Percentiles rank a stretch among this genome's conserved stretches.
phyloP scores from a whole-genome alignment of 805 yeast genomes.

The Barnettozyma salicaria region DNA sequence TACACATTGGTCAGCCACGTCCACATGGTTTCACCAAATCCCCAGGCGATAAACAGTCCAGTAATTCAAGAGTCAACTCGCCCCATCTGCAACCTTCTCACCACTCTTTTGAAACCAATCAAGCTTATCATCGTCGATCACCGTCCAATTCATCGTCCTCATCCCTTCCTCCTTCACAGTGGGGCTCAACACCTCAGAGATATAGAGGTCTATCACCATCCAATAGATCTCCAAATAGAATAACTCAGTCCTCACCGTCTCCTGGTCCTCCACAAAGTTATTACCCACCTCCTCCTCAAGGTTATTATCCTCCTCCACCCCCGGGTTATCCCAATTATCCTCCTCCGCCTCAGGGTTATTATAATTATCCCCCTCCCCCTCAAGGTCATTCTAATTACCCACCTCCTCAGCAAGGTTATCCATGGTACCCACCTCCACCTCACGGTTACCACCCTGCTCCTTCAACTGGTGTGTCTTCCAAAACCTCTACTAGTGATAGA shows the following conservation, averaged over 20 bases:
- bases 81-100: background rate
- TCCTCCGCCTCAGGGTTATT: conserved; percentile 21
- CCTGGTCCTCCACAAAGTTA: background rate
- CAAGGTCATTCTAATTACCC: conserved; percentile 23
- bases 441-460: conserved; percentile 14
- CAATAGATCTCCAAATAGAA: too few relatives aligned
- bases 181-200: conserved; percentile 4
- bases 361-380: conserved; percentile 13
- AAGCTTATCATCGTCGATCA: background rate
- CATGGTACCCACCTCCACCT: conserved; percentile 13
- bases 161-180: conserved; percentile 10
- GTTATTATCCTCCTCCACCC: conserved; percentile 18
- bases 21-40: background rate
- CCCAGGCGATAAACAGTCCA: too few relatives aligned
- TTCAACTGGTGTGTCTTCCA: conserved; percentile 9
- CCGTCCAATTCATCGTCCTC: conserved; percentile 1
- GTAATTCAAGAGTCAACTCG: background rate
- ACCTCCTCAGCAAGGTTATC: conserved; percentile 15
- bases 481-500: conserved; percentile 31
- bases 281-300: conserved; percentile 18
- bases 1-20: background rate
- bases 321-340: conserved; percentile 12
- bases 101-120: background rate
- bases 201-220: conserved; percentile 15
- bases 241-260: conserved; percentile 6